Evolutionary conservation across 2,329 filamentous ascomycete species (phyloP).

Genomic region (Stemphylium beticola): DNA sequence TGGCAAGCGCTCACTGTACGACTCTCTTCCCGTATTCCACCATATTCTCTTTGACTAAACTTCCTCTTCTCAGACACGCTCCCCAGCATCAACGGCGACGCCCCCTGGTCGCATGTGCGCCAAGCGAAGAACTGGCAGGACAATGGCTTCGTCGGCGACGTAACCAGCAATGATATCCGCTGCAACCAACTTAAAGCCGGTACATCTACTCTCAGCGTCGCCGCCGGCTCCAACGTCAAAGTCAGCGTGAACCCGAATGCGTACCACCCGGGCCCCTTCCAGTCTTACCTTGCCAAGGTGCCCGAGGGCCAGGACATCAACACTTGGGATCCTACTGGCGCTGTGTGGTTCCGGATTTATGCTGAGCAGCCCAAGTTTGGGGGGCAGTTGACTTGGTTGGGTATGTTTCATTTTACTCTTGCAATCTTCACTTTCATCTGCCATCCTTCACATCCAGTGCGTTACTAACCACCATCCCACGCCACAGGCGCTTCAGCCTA

Average conservation of each 20-base stretch:
- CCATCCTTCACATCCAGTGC: not conserved
- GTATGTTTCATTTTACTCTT: not conserved
- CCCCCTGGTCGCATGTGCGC: slow-evolving; percentile 11
- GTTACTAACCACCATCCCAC: not conserved
- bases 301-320: slow-evolving; percentile 39
- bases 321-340: slow-evolving; percentile 41
- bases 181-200: slow-evolving; percentile 32
- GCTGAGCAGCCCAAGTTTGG: slow-evolving; percentile 17
- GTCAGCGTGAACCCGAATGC: slow-evolving; percentile 38
- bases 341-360: slow-evolving; percentile 47
- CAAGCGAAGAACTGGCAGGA: slow-evolving; percentile 18
- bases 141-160: slow-evolving; percentile 20
- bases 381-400: slow-evolving; percentile 11
- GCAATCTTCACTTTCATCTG: not conserved
- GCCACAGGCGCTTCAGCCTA: slow-evolving; percentile 11
- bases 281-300: slow-evolving; percentile 49
- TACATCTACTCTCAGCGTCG: slow-evolving; percentile 14
- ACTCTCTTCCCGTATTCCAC: not conserved
- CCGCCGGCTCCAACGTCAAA: slow-evolving; percentile 39
- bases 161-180: slow-evolving; percentile 32
- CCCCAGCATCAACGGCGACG: slow-evolving; percentile 9
- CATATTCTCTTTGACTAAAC: no score
- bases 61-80: slow-evolving; percentile 12
- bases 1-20: slow-evolving; percentile 15
- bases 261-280: slow-evolving; percentile 43